Percentiles rank a stretch among this genome's conserved stretches.
Conservation (phyloP, 345 rosid species). For the Mercurialis annua region DNA sequence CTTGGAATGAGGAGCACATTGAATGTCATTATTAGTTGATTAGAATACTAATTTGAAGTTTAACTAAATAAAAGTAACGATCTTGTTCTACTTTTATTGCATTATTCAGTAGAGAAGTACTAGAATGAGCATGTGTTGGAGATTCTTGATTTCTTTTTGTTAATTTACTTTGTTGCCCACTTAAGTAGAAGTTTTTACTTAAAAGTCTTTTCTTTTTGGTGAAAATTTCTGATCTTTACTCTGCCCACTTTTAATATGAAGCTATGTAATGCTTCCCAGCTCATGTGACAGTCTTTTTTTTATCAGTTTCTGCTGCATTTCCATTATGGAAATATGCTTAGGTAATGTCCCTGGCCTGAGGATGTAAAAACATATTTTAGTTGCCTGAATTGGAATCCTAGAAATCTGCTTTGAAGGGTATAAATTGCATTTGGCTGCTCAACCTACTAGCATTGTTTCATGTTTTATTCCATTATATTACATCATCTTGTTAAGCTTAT, state of each 20-base stretch:
- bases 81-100: constrained; percentile 13
- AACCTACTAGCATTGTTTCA: not conserved
- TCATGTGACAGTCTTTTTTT: no score
- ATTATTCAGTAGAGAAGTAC: constrained; percentile 11
- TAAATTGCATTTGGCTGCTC: constrained; percentile 21
- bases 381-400: constrained; percentile 11
- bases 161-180: no score
- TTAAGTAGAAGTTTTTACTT: no score
- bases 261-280: no score
- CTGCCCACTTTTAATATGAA: no score
- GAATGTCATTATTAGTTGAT: not conserved
- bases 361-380: constrained; percentile 1
- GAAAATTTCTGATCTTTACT: no score
- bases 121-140: constrained; percentile 9
- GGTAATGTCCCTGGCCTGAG: constrained; percentile 25
- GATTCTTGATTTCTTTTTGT: no score
- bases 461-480: constrained; percentile 11
- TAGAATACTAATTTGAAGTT: constrained; percentile 8
- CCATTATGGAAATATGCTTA: constrained; percentile 1
- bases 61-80: constrained; percentile 15
- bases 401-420: constrained; percentile 14
- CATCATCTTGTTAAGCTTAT: constrained; percentile 24
- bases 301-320: no score
- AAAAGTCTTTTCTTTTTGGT: no score
- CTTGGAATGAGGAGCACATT: not conserved